Base-by-base conservation (phyloP, 768 basidiomycete species). In the Fibroporia radiculosa region DNA sequence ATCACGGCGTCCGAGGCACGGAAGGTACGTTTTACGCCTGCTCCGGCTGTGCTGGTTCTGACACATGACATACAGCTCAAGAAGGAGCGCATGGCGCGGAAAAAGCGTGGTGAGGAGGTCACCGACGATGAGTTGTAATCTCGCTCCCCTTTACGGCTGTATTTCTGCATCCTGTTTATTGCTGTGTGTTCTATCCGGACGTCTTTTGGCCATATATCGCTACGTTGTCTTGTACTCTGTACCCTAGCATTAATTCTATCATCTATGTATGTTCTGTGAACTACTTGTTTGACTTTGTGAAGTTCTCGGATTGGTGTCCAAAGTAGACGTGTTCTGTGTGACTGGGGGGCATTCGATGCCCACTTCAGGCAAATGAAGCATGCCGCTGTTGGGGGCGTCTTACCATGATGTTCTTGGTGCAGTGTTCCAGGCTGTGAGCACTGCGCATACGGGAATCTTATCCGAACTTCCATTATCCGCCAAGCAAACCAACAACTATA, bases 31-130 rank as follows among this genome's bases (percentile, higher is more conserved):
- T 77, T 50, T 46, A 68, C 53, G n/a, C n/a, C 29, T 31, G 29
- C 29, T 31, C 10, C 29, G 10, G 29, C n/a, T 31, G 29, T 31
- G 29, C n/a, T n/a, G n/a, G n/a, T n/a, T n/a, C 29, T 31, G 29
- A 31, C 29, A n/a, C 8, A n/a, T 31, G 29, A 10, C n/a, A 8
- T 10, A 19, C 18, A 36, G 51, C 67, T 73, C 55, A 97, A 96
- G 91, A 97, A 97, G 82, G 93, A 93, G 52, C 88, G 93, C 46
- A 88, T 95, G 66, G 89, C 85, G 54, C 73, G 84, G 66, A 83
- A 79, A 63, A 93, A 93, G 77, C 74, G 78, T 51, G 91, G 89
- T 56, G 84, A 87, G 69, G 88, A 90, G 23, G 63, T 67, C 41
- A 61, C 78, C 56, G 75, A 74, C 42, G 82, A 82, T 53, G 83